Evolutionary conservation across 305 asterid species (phyloP).

Genomic region (Fraxinus platypoda): DNA sequence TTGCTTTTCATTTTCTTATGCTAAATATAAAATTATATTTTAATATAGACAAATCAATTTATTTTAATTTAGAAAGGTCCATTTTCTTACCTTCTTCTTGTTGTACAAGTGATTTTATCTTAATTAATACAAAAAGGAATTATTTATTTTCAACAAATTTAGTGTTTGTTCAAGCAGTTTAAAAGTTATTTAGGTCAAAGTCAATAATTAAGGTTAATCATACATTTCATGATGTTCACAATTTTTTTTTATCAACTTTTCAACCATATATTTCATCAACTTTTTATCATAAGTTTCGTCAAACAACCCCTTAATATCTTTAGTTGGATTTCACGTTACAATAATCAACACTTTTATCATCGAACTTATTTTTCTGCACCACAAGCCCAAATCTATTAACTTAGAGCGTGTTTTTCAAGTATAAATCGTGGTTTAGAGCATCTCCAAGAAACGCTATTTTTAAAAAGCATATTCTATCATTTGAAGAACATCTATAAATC

Average conservation of each 20-base stretch:
- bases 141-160: too few relatives aligned
- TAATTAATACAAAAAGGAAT: too few relatives aligned
- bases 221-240: not conserved
- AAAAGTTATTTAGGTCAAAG: not conserved
- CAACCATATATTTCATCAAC: not conserved
- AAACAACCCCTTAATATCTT: not conserved
- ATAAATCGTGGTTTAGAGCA: not conserved
- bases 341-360: not conserved
- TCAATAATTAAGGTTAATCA: too few relatives aligned
- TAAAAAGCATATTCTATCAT: too few relatives aligned
- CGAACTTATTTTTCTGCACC: not conserved
- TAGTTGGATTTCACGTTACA: too few relatives aligned
- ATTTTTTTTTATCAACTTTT: not conserved
- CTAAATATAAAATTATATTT: not conserved
- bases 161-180: not conserved
- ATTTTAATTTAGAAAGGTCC: not conserved
- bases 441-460: too few relatives aligned
- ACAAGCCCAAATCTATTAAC: not conserved
- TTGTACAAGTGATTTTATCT: not conserved
- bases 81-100: not conserved
- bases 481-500: too few relatives aligned
- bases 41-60: not conserved
- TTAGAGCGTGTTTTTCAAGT: not conserved
- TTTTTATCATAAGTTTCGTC: not conserved
- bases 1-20: not conserved